Evolutionary conservation across 2,329 filamentous ascomycete genomes (phyloP).

Genomic region (Celoporthe dispersa): DNA sequence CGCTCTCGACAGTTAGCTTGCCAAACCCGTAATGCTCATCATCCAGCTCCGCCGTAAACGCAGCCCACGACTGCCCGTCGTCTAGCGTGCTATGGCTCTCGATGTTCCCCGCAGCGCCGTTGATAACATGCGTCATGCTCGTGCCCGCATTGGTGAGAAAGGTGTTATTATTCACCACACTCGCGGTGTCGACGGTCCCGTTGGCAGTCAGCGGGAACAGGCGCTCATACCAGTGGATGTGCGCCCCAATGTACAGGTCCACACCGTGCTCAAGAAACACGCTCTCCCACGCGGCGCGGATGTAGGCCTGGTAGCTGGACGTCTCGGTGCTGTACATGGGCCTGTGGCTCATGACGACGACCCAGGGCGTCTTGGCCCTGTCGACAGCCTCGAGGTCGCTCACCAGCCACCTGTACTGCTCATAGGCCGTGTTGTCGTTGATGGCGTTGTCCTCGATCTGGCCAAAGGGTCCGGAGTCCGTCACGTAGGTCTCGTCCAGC

Average conservation of each 20-base stretch:
- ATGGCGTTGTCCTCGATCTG: slow-evolving; percentile 43
- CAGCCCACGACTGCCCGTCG: slow-evolving; percentile 39
- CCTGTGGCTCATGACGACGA: slow-evolving; percentile 53
- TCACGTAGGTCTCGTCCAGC: slow-evolving; percentile 48
- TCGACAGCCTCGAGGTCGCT: slow-evolving; percentile 50
- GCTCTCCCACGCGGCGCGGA: slow-evolving; percentile 51
- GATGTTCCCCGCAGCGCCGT: slow-evolving; percentile 58
- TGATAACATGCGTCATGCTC: slow-evolving; percentile 55
- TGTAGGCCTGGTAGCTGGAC: slow-evolving; percentile 47
- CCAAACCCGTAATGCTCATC: slow-evolving; percentile 52
- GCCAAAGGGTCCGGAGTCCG: slow-evolving; percentile 55
- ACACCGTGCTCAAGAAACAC: slow-evolving; percentile 50
- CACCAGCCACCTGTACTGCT: slow-evolving; percentile 52
- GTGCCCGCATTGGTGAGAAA: slow-evolving; percentile 51
- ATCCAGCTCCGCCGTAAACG: slow-evolving; percentile 51
- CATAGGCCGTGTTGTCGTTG: slow-evolving; percentile 47
- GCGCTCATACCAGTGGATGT: slow-evolving; percentile 35
- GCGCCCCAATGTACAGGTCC: slow-evolving; percentile 48
- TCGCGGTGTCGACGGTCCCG: slow-evolving; percentile 45
- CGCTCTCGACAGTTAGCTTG: slow-evolving; percentile 45
- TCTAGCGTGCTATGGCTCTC: slow-evolving; percentile 51
- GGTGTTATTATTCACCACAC: slow-evolving; percentile 52
- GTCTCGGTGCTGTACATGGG: slow-evolving; percentile 51
- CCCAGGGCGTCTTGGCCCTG: slow-evolving; percentile 53
- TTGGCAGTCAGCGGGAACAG: slow-evolving; percentile 31